These are phyloP conservation scores for Mycena galopus DNA, from an alignment of 768 basidiomycete species.

Conservation along the genomic window DNA sequence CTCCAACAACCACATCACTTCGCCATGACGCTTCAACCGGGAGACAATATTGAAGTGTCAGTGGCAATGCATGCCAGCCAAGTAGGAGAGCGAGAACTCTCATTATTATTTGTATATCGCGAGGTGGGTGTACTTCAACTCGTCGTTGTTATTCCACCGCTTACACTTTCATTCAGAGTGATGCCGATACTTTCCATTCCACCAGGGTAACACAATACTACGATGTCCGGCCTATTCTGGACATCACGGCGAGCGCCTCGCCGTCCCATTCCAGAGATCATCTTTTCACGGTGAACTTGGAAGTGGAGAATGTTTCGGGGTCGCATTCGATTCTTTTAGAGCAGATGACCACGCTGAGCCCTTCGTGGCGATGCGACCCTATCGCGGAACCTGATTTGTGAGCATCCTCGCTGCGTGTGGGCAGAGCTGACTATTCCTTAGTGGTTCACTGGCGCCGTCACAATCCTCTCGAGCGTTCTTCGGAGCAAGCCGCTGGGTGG, in stretches of 20 bases:
- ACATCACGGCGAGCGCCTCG: constrained; percentile 62
- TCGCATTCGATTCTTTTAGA: constrained; percentile 60
- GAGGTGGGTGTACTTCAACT: constrained; percentile 56
- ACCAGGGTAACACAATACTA: constrained; percentile 66
- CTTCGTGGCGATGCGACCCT: constrained; percentile 71
- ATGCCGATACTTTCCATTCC: constrained; percentile 66
- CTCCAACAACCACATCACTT: constrained; percentile 62
- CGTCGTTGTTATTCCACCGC: constrained; percentile 20
- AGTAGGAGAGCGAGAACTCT: constrained; percentile 64
- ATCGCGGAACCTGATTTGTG: constrained; percentile 56
- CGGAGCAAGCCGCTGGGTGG: constrained; percentile 54
- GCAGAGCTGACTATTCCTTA: constrained; percentile 41
- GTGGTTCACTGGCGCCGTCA: constrained; percentile 57
- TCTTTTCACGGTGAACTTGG: constrained; percentile 66
- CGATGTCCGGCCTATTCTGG: constrained; percentile 72
- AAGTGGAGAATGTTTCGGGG: constrained; percentile 65
- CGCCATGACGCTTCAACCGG: constrained; percentile 60
- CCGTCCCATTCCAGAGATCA: constrained; percentile 64
- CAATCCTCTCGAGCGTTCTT: constrained; percentile 64
- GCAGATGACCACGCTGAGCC: constrained; percentile 76
- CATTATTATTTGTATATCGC: constrained; percentile 76
- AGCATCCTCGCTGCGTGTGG: constrained; percentile 45
- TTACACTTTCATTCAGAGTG: constrained; percentile 53
- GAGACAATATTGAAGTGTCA: constrained; percentile 63
- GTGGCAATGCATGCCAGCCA: constrained; percentile 67